These are phyloP conservation scores for Caloboletus firmus DNA, from an alignment of 1,284 basidiomycete genomes.

Conservation along the genomic window DNA sequence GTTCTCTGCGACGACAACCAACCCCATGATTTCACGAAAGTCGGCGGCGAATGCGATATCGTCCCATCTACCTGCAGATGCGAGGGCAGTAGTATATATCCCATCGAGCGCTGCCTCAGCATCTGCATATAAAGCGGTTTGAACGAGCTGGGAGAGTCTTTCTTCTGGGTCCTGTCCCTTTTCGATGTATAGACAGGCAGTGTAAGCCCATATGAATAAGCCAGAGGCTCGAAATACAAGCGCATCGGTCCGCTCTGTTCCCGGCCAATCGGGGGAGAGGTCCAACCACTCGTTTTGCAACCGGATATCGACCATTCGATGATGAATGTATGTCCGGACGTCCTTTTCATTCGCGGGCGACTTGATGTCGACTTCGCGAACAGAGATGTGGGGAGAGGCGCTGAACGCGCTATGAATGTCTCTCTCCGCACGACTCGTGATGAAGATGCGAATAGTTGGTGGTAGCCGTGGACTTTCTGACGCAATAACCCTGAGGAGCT, in stretches of 20 bases:
- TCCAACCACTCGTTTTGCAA: constrained; percentile 24
- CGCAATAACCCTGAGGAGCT: constrained; percentile 28
- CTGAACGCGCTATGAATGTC: constrained; percentile 26
- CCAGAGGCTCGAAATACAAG: constrained; percentile 31
- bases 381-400: constrained; percentile 13
- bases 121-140: constrained; percentile 21
- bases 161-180: constrained; percentile 34
- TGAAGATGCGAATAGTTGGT: constrained; percentile 29
- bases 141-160: constrained; percentile 30
- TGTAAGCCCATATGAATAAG: constrained; percentile 39
- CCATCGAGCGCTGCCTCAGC: constrained; percentile 33
- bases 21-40: constrained; percentile 36
- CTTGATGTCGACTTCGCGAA: constrained; percentile 28
- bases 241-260: constrained; percentile 13
- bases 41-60: constrained; percentile 31
- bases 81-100: constrained; percentile 35
- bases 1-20: constrained; percentile 31
- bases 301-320: constrained; percentile 28
- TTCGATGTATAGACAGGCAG: constrained; percentile 34
- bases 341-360: constrained; percentile 28
- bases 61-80: constrained; percentile 32
- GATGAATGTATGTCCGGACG: constrained; percentile 32
- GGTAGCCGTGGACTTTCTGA: constrained; percentile 26
- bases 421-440: constrained; percentile 34
- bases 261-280: constrained; percentile 34